These are phyloP conservation scores for Phialemoniopsis sp. DNA, from an alignment of 2,329 filamentous ascomycete species.

Conservation along the genomic window DNA sequence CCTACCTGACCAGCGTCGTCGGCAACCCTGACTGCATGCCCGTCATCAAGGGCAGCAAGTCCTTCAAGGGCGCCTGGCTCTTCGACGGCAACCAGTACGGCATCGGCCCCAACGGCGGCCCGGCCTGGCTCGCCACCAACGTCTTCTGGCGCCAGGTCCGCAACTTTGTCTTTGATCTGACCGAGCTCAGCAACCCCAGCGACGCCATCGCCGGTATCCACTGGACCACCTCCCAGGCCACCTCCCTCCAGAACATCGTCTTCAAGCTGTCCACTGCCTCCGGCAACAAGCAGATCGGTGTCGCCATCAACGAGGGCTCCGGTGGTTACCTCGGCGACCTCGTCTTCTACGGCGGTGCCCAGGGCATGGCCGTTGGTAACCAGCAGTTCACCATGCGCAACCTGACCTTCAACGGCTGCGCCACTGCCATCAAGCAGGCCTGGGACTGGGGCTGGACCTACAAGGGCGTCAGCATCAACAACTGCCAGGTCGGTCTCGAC, in stretches of 20 bases:
- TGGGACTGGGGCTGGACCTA: conserved; percentile 78
- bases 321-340: conserved; percentile 67
- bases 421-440: conserved; percentile 64
- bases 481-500: conserved; percentile 63
- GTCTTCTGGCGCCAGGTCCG: conserved; percentile 46
- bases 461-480: conserved; percentile 58
- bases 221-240: conserved; percentile 65
- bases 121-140: conserved; percentile 47
- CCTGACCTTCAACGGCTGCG: conserved; percentile 57
- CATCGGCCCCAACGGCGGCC: conserved; percentile 24
- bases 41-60: conserved; percentile 5
- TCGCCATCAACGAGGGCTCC: conserved; percentile 60
- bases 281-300: conserved; percentile 47
- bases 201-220: conserved; percentile 51
- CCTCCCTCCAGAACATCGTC: conserved; percentile 50
- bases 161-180: conserved; percentile 54
- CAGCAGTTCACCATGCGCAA: conserved; percentile 69
- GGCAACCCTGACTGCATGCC: conserved; percentile 10
- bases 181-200: conserved; percentile 31
- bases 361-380: conserved; percentile 51
- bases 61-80: conserved; percentile 4
- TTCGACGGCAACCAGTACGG: conserved; percentile 51
- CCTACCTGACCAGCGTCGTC: conserved; percentile 12
- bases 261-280: conserved; percentile 41
- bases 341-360: conserved; percentile 62